Percentiles rank a stretch among this genome's conserved stretches.
Conservation (phyloP, 2,329 filamentous ascomycete genomes). For the Eutypa lata region DNA sequence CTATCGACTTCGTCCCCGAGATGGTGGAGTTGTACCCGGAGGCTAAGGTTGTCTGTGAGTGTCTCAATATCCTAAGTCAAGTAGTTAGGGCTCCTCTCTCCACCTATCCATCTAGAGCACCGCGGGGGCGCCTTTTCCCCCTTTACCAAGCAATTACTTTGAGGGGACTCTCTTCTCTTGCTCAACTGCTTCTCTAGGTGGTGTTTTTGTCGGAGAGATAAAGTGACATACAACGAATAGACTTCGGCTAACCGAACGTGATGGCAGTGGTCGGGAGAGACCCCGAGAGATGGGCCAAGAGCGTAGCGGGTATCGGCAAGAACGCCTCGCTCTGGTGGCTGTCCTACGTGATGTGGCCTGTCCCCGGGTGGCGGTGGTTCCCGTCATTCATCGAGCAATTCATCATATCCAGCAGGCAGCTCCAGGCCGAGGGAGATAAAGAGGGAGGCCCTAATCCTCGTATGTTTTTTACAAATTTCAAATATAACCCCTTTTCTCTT, state of each 20-base stretch:
- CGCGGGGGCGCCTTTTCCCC: too few relatives aligned
- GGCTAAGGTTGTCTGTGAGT: constrained; percentile 37
- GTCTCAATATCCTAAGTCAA: too few relatives aligned
- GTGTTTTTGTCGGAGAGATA: too few relatives aligned
- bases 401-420: not conserved
- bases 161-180: too few relatives aligned
- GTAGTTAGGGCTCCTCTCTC: too few relatives aligned
- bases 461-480: not conserved
- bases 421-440: constrained; percentile 1
- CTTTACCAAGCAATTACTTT: too few relatives aligned
- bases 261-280: constrained; percentile 29
- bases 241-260: too few relatives aligned
- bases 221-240: too few relatives aligned
- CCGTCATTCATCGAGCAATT: not conserved
- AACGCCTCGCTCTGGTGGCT: not conserved
- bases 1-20: constrained; percentile 38
- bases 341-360: not conserved
- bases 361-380: constrained; percentile 10
- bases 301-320: constrained; percentile 11
- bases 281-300: constrained; percentile 30
- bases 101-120: too few relatives aligned
- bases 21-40: constrained; percentile 45
- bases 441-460: not conserved
- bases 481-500: too few relatives aligned
- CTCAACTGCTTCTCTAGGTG: too few relatives aligned